Base-by-base conservation (phyloP, 108 stramenopile species). In the Cyclotella atomus region DNA sequence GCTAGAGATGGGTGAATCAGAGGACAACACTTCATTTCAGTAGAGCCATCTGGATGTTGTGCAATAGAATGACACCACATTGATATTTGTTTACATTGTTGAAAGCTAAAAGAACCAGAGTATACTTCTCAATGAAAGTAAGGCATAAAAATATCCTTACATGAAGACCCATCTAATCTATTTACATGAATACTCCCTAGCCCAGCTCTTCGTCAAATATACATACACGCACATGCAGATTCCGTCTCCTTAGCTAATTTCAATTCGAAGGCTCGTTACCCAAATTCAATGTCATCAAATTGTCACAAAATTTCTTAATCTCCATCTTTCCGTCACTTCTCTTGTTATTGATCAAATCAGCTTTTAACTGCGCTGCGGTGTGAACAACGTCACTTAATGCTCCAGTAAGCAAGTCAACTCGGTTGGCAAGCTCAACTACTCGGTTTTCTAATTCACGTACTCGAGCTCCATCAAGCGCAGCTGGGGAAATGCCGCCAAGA, bases 251-350 rank as follows among this genome's bases (percentile, higher is more conserved):
- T 52, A 7, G 19, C 45, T 49, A 17, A 4, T 4, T 49, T 8
- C 12, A 23, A n/a, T n/a, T n/a, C n/a, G 29, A 8, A 44, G 17
- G 61, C 1, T 32, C 64, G 17, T 29, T 68, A 1, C 56, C 56
- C 41, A 70, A 43, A 45, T 57, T 76, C 67, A 76, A 54, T n/a
- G 46, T 46, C 66, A 79, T 73, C n/a, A 79, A 47, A 34, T 72
- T 79, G 35, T 79, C 71, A 68, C 78, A 79, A 34, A 79, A 79
- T 35, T 68, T 79, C 43, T 68, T 61, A 14, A 79, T 53, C 53
- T 68, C 78, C 20, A 71, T 47, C 61, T 68, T 73, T 14, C 65
- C 67, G 25, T 72, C 71, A 12, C 65, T 46, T 29, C 60, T 66
- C 53, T 62, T 62, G 38, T 68, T 76, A 45, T 61, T 59, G 17